A percentile compares a stretch with the other conserved stretches of the same genome.
Conservation (phyloP, 805 yeast species). For the Pichia kluyveri region DNA sequence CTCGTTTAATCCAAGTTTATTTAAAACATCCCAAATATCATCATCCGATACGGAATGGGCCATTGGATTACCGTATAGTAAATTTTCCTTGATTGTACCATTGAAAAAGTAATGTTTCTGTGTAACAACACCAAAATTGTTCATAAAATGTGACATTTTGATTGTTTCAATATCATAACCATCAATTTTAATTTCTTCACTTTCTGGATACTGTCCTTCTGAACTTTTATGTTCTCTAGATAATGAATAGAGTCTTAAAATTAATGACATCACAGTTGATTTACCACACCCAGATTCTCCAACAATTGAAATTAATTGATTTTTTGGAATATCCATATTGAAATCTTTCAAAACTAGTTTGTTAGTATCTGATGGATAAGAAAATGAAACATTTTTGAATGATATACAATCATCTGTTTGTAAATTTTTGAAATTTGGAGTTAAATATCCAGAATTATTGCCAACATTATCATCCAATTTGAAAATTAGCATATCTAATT, state of each 20-base stretch:
- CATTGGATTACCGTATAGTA: conserved; percentile 47
- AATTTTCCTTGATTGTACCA: conserved; percentile 65
- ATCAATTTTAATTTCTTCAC: conserved; percentile 31
- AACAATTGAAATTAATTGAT: conserved; percentile 54
- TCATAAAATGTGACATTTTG: conserved; percentile 40
- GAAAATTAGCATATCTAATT: conserved; percentile 34
- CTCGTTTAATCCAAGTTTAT: conserved; percentile 40
- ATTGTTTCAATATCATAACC: conserved; percentile 39
- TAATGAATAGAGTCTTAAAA: conserved; percentile 42
- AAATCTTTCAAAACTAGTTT: conserved; percentile 32
- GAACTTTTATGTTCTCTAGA: not conserved
- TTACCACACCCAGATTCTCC: conserved; percentile 94
- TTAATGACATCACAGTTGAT: conserved; percentile 57
- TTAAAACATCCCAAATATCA: conserved; percentile 32
- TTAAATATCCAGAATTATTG: conserved; percentile 30
- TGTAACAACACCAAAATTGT: conserved; percentile 56
- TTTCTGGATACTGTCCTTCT: not conserved
- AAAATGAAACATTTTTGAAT: conserved; percentile 40
- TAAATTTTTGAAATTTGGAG: conserved; percentile 16
- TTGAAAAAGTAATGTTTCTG: conserved; percentile 68
- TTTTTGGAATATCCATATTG: conserved; percentile 32
- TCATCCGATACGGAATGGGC: conserved; percentile 12
- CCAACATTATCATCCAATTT: conserved; percentile 24
- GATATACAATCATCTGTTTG: conserved; percentile 21
- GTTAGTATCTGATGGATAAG: conserved; percentile 30